Evolutionary conservation across 1,284 basidiomycete species (phyloP), one percentile per base, ranked within the genome.

Genomic region (Mycena sp.): DNA sequence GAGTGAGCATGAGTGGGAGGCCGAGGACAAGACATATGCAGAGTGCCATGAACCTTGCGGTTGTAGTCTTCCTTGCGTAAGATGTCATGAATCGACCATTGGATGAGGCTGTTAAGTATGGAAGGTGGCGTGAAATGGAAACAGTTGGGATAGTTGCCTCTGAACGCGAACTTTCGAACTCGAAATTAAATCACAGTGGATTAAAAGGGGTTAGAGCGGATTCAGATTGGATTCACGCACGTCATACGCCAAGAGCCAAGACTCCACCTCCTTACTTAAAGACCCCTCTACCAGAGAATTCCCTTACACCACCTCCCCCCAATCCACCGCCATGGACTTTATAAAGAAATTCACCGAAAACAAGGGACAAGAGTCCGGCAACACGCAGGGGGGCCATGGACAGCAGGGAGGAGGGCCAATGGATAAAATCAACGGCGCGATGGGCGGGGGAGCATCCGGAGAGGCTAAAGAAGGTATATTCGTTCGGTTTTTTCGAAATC

Each of bases 401-500:
- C 26, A 19, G 26, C 37, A 41, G 43, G 54, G 64, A 12, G 61
- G 62, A 23, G 65, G 58, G 40, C 49, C 68, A 53, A 68, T 67
- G 61, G 61, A 56, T 35, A 68, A 67, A 25, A 51, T 71, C 3
- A 67, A 70, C 45, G 41, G 41, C 29, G 19, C 63, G 6, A 41
- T 71, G 38, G 70, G 70, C 7, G 70, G 70, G 4, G 70, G 70
- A 1, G 48, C 58, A 32, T 21, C 56, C 10, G 67, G 67, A 16
- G 70, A 70, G 64, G 57, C 65, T 32, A 69, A 71, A 1, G 69
- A 70, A 62, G 70, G 70, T 69, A 19, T 17, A 60, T 59, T 40
- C 9, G n/a, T 17, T 49, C 14, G 7, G 45, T 0, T 25, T 17
- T n/a, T n/a, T n/a, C n/a, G n/a, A n/a, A n/a, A n/a, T 23, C n/a